phyloP scores from a whole-genome alignment of 2,329 filamentous ascomycete species.

The Alternaria burnsii region DNA sequence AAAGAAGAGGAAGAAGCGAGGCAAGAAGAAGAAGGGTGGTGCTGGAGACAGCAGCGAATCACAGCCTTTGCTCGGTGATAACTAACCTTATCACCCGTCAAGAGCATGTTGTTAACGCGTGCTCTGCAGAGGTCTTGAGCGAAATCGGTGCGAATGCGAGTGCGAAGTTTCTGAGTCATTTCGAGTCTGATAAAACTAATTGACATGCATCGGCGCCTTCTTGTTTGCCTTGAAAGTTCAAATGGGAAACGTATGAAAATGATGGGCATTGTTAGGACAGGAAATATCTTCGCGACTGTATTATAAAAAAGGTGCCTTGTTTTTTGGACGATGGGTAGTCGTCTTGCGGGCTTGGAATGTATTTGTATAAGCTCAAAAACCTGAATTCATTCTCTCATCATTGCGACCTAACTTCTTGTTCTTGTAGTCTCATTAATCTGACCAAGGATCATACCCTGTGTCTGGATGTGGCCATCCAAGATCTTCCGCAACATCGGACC shows the following conservation, averaged over 20 bases:
- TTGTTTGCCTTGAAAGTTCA: neutral
- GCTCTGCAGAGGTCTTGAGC: conserved; percentile 11
- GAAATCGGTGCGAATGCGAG: conserved; percentile 7
- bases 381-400: no score
- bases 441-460: no score
- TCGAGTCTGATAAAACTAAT: conserved; percentile 6
- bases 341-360: neutral
- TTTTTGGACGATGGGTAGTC: neutral
- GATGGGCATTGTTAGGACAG: conserved; percentile 7
- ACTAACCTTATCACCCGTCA: neutral
- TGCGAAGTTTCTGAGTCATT: neutral
- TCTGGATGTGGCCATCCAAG: no score
- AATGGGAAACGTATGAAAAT: conserved; percentile 3
- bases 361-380: neutral
- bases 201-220: conserved; percentile 3
- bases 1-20: conserved; percentile 50
- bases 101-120: conserved; percentile 4
- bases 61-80: conserved; percentile 42
- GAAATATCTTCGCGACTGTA: neutral
- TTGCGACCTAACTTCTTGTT: no score
- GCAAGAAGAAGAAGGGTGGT: conserved; percentile 49
- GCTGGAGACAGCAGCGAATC: conserved; percentile 39
- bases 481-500: no score
- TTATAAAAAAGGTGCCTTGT: neutral
- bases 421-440: no score